Evolutionary conservation across 2,329 filamentous ascomycete species (phyloP), one percentile per base, ranked within the genome.

Genomic region (Aureobasidium lini): DNA sequence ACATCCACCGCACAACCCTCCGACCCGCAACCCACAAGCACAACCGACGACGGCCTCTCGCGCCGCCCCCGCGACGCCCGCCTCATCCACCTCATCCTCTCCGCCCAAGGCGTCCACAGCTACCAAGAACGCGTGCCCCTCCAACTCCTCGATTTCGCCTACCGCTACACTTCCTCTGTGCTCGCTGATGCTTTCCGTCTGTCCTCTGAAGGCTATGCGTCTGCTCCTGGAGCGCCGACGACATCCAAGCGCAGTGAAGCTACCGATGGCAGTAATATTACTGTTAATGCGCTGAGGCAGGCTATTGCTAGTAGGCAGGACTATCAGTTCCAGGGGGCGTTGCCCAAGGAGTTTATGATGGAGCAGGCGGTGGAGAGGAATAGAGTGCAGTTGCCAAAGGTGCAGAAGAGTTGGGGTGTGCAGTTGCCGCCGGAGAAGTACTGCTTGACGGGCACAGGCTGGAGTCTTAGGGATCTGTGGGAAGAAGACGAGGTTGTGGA

Each of bases 51-150:
- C 46, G 71, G 71, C 43, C 63, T 64, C 39, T 70, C 72, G 44
- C 76, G 79, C 53, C 84, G 87, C 4, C 89, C 89, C 0, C 87
- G 89, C 74, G 89, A 94, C 72, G 84, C 87, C 15, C 86, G 89
- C 67, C 84, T 90, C 13, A 84, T 94, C 67, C 89, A 93, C 75
- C 83, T 92, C 16, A 82, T 94, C 54, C 84, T 94, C 50, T 86
- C 86, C 18, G 87, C 87, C 7, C 86, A 91, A 67, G 89, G 89
- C 68, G 88, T 93, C 9, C 85, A 86, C 4, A 81, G 86, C 42
- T 94, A 90, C 78, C 89, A 93, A 72, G 84, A 88, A 71, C 88
- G 89, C 67, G 89, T 94, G 1, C 89, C 89, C 0, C 81, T 93
- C 0, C 84, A 92, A 61, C 84, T 94, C 50, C 85, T 94, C 71